Evolutionary conservation across 1,284 basidiomycete genomes (phyloP), one percentile per base, ranked within the genome.

Genomic region (Leccinum pachyderme): DNA sequence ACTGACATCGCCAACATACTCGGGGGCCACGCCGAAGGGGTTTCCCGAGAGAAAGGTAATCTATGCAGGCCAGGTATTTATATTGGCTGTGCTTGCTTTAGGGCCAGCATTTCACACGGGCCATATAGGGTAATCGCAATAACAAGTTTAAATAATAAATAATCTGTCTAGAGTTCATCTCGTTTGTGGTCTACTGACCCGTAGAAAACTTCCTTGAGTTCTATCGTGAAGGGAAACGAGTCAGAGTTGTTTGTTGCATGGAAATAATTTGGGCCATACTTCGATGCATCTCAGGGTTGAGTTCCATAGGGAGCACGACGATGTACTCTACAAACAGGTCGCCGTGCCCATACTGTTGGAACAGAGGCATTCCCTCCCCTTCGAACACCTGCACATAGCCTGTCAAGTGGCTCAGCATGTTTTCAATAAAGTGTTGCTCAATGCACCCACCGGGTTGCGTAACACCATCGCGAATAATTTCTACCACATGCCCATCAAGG

Each of bases 261-360:
- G 25, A 47, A 51, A 45, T 3, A 49, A 1, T 12, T 39, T 22
- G 1, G 9, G 7, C 72, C 83, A 75, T 71, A 95, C 93, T 89
- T 70, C 78, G 79, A 63, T 84, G 82, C 57, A 82, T 81, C 37
- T 84, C 80, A 46, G 81, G 66, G 39, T 84, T 79, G 24, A 98
- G 73, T 49, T 85, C 79, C 44, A 80, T 75, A 0, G 95, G 95
- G 52, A 98, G 72, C 24, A 97, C 86, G 49, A 98, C 91, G 51
- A 82, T 90, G 74, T 95, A 98, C 71, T 97, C 93, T 49, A 98
- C 81, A 67, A 84, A 98, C 53, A 98, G 76, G 70, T 95, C 87
- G 28, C 95, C 95, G 60, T 87, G 81, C 3, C 77, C 76, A 9
- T 79, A 74, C 32, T 75, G 73, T 57, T 83, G 81, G 63, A 82